These are phyloP conservation scores for Arachnopeziza araneosa DNA, from an alignment of 2,329 filamentous ascomycete genomes.

Conservation along the genomic window DNA sequence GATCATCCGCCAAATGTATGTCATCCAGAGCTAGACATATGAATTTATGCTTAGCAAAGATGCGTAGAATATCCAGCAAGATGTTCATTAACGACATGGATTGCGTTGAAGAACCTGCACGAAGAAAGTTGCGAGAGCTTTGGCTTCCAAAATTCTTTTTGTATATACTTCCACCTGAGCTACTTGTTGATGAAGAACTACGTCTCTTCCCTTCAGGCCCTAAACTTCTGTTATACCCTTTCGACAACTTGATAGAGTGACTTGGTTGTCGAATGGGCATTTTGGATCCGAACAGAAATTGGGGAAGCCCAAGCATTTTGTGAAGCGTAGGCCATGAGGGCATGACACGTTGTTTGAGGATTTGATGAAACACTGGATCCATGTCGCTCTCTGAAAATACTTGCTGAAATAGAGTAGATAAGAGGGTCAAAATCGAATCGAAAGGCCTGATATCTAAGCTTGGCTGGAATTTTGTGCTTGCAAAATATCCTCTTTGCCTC, in stretches of 20 bases:
- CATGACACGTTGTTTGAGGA: slow-evolving; percentile 55
- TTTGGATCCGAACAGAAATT: slow-evolving; percentile 56
- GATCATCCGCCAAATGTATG: slow-evolving; percentile 82
- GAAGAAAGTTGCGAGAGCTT: slow-evolving; percentile 54
- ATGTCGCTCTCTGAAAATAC: slow-evolving; percentile 63
- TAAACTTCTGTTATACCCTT: slow-evolving; percentile 27
- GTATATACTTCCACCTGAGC: slow-evolving; percentile 21
- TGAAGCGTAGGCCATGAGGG: slow-evolving; percentile 62
- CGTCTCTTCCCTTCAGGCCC: slow-evolving; percentile 21
- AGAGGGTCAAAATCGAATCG: slow-evolving; percentile 57
- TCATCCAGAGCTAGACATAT: slow-evolving; percentile 88
- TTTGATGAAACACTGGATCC: slow-evolving; percentile 57
- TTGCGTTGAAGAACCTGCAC: slow-evolving; percentile 53
- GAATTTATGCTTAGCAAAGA: slow-evolving; percentile 77
- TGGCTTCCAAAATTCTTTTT: slow-evolving; percentile 37
- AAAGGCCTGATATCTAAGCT: slow-evolving; percentile 52
- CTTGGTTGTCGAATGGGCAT: slow-evolving; percentile 3
- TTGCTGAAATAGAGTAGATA: slow-evolving; percentile 62
- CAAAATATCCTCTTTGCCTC: slow-evolving; percentile 56
- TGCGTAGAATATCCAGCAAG: slow-evolving; percentile 76
- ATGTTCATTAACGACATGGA: slow-evolving; percentile 78
- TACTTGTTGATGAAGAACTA: slow-evolving; percentile 27
- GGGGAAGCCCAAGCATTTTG: slow-evolving; percentile 55
- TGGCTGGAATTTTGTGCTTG: slow-evolving; percentile 61
- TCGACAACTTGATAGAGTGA: slow-evolving; percentile 17